A percentile compares a stretch with the other conserved stretches of the same genome.
phyloP scores from a whole-genome alignment of 352 stramenopile species.

The Pythium insidiosum region DNA sequence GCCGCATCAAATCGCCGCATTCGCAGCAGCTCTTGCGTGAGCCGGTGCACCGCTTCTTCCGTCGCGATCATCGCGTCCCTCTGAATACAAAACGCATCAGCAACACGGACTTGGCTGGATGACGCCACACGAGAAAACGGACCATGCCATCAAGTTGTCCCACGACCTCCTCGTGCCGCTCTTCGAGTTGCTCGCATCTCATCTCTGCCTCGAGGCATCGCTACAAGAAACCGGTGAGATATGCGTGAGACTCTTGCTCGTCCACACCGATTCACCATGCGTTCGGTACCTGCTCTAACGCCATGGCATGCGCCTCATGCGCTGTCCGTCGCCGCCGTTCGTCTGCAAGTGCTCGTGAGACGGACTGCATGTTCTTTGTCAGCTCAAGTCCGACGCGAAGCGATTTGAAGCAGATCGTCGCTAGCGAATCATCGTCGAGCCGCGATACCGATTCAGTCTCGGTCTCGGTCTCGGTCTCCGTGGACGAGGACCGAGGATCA shows the following conservation, averaged over 20 bases:
- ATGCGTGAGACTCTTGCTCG: background rate
- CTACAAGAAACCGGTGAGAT: constrained; percentile 2
- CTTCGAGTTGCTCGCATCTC: background rate
- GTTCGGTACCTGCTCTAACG: constrained; percentile 5
- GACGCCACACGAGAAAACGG: no score
- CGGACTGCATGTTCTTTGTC: constrained; percentile 6
- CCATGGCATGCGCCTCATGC: constrained; percentile 1
- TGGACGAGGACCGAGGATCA: no score
- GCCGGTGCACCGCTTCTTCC: constrained; percentile 9
- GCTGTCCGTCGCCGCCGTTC: constrained; percentile 1
- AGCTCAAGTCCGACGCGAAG: constrained; percentile 7
- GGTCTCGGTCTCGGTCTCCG: background rate
- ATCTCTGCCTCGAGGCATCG: background rate
- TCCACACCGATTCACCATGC: no score
- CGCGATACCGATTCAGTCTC: background rate
- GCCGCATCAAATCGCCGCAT: no score
- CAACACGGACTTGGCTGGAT: no score
- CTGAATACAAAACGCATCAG: constrained; percentile 2
- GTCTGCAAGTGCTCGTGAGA: background rate
- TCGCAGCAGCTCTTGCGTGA: constrained; percentile 3
- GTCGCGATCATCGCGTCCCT: constrained; percentile 16
- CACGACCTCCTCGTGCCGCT: constrained; percentile 4
- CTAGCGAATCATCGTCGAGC: constrained; percentile 4
- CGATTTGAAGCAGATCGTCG: constrained; percentile 12
- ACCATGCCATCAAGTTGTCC: constrained; percentile 12